phyloP scores from a whole-genome alignment of 192 early-diverging fungal species.

The Mortierella claussenii region DNA sequence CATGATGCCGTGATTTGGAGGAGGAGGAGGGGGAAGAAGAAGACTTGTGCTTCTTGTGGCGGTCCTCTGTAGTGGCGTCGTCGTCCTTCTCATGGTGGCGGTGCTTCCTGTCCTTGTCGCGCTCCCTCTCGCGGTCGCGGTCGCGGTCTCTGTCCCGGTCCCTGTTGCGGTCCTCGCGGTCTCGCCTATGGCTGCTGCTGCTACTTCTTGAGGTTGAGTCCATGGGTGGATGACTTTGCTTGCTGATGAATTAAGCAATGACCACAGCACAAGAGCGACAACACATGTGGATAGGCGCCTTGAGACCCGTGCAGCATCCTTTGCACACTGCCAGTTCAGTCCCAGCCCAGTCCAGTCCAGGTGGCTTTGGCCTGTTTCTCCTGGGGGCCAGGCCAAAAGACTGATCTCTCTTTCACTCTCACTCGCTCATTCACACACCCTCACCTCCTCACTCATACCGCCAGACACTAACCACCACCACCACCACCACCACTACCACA shows the following conservation, averaged over 20 bases:
- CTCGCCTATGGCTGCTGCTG: background rate
- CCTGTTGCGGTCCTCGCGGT: conserved; percentile 3
- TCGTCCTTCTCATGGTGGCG: conserved; percentile 14
- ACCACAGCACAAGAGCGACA: too few species aligned
- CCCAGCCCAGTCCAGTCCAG: too few species aligned
- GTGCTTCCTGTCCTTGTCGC: conserved; percentile 12
- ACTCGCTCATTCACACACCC: background rate
- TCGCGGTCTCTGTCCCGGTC: conserved; percentile 15
- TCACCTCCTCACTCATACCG: too few species aligned
- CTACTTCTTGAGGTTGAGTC: conserved; percentile 33
- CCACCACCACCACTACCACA: too few species aligned
- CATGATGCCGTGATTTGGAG: conserved; percentile 35
- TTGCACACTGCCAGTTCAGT: too few species aligned
- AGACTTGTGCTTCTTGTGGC: conserved; percentile 40
- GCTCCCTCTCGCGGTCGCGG: conserved; percentile 8
- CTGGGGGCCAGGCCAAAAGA: background rate
- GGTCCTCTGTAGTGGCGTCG: conserved; percentile 16
- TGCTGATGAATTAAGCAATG: too few species aligned
- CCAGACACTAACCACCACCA: too few species aligned
- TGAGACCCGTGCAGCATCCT: too few species aligned
- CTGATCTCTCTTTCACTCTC: background rate
- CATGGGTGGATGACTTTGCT: conserved; percentile 22
- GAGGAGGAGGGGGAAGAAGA: conserved; percentile 35
- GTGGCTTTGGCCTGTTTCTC: conserved; percentile 12
- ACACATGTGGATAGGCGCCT: too few species aligned